Evolutionary conservation across 495 filamentous ascomycete genomes (phyloP).

Genomic region (Choiromyces venosus): DNA sequence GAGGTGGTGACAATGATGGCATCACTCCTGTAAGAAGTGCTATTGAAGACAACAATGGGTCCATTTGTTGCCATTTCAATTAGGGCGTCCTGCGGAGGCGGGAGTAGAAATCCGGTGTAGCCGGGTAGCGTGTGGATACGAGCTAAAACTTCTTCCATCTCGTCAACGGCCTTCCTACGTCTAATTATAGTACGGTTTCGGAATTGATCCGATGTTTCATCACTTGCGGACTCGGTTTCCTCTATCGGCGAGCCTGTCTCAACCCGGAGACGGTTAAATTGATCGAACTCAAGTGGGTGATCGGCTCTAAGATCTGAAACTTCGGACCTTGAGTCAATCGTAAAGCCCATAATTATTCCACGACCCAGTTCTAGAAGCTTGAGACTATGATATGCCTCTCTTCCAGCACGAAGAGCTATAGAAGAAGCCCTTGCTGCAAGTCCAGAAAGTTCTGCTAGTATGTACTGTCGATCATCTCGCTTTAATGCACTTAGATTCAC

Average conservation of each 20-base stretch:
- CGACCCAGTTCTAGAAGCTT: constrained; percentile 1
- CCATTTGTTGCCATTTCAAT: constrained; percentile 14
- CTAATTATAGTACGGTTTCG: too few species aligned
- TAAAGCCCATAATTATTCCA: constrained; percentile 1
- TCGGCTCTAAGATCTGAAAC: too few species aligned
- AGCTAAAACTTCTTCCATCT: not conserved
- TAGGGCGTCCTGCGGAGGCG: constrained; percentile 2
- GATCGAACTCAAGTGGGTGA: too few species aligned
- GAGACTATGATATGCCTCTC: not conserved
- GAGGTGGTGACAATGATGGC: constrained; percentile 16
- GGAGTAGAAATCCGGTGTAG: constrained; percentile 6
- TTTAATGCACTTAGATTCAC: not conserved
- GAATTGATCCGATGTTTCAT: too few species aligned
- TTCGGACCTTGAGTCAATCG: too few species aligned
- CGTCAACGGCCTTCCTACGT: too few species aligned
- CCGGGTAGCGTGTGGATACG: too few species aligned
- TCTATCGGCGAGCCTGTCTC: too few species aligned
- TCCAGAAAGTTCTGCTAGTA: not conserved
- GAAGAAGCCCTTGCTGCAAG: not conserved
- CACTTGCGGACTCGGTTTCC: too few species aligned
- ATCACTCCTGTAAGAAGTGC: constrained; percentile 8
- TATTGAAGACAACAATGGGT: constrained; percentile 20
- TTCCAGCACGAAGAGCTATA: not conserved
- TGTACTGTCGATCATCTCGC: constrained; percentile 3
- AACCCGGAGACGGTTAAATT: too few species aligned